A percentile compares a stretch with the other conserved stretches of the same genome.
Evolutionary conservation across 345 rosid species (phyloP).

Genomic region (Adansonia digitata): DNA sequence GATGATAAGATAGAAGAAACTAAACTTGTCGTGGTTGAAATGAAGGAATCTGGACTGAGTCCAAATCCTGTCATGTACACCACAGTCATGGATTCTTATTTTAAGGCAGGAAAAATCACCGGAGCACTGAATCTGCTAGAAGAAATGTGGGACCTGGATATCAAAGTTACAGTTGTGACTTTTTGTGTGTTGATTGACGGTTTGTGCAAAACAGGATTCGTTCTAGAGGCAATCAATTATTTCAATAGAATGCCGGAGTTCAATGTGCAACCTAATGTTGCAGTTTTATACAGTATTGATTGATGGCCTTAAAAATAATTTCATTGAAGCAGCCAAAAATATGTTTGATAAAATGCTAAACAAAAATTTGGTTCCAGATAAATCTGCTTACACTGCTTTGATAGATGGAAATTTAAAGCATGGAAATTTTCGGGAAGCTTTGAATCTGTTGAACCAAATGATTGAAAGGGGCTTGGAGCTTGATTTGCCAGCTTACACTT

Average conservation of each 20-base stretch:
- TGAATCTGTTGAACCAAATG: constrained; percentile 43
- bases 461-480: constrained; percentile 51
- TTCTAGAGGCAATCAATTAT: constrained; percentile 50
- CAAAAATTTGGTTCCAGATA: constrained; percentile 48
- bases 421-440: constrained; percentile 43
- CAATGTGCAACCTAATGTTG: constrained; percentile 51
- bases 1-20: constrained; percentile 47
- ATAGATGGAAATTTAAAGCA: constrained; percentile 60
- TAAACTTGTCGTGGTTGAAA: constrained; percentile 38
- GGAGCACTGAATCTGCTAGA: constrained; percentile 47
- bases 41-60: constrained; percentile 41
- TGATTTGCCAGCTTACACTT: constrained; percentile 64
- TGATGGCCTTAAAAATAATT: constrained; percentile 67
- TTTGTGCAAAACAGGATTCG: constrained; percentile 53
- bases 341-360: constrained; percentile 46
- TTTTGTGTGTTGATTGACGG: constrained; percentile 66
- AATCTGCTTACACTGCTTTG: constrained; percentile 44
- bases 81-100: constrained; percentile 55
- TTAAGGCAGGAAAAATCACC: constrained; percentile 41
- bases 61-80: constrained; percentile 51
- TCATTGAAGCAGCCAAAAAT: constrained; percentile 44
- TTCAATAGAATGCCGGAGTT: constrained; percentile 42
- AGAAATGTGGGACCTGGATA: constrained; percentile 40
- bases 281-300: constrained; percentile 59
- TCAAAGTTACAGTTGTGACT: constrained; percentile 59